Conservation (phyloP, 768 basidiomycete genomes). For the Lentinula raphanica region DNA sequence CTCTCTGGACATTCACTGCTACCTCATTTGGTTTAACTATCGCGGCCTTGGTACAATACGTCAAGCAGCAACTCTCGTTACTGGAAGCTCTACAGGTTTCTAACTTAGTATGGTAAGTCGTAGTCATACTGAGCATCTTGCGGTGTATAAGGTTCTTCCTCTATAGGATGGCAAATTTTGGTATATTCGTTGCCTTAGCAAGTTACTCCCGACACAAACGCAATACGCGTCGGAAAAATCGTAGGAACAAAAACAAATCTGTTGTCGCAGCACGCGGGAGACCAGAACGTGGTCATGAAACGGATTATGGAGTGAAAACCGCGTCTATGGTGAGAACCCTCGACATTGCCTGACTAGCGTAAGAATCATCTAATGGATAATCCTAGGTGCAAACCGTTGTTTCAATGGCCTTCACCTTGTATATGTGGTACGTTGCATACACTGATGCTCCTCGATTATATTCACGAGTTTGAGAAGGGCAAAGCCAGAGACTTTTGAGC, state of each 20-base stretch:
- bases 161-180: slow-evolving; percentile 37
- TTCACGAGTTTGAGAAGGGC: slow-evolving; percentile 17
- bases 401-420: slow-evolving; percentile 33
- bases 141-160: background rate
- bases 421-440: slow-evolving; percentile 26
- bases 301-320: slow-evolving; percentile 31
- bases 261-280: slow-evolving; percentile 1
- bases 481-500: slow-evolving; percentile 24
- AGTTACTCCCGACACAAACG: slow-evolving; percentile 35
- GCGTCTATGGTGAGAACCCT: slow-evolving; percentile 25
- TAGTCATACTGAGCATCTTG: background rate
- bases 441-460: background rate
- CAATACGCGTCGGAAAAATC: slow-evolving; percentile 12
- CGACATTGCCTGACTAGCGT: background rate
- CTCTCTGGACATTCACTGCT: slow-evolving; percentile 39
- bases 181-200: slow-evolving; percentile 34
- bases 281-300: background rate
- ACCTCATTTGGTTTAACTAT: slow-evolving; percentile 35
- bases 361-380: background rate
- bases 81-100: slow-evolving; percentile 37
- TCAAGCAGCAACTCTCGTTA: slow-evolving; percentile 25
- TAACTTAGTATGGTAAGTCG: slow-evolving; percentile 34
- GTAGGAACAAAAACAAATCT: slow-evolving; percentile 5
- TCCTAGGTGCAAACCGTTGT: slow-evolving; percentile 26
- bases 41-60: slow-evolving; percentile 29